Conservation (phyloP, 306 rosid species). For the Prinsepia uniflora region DNA sequence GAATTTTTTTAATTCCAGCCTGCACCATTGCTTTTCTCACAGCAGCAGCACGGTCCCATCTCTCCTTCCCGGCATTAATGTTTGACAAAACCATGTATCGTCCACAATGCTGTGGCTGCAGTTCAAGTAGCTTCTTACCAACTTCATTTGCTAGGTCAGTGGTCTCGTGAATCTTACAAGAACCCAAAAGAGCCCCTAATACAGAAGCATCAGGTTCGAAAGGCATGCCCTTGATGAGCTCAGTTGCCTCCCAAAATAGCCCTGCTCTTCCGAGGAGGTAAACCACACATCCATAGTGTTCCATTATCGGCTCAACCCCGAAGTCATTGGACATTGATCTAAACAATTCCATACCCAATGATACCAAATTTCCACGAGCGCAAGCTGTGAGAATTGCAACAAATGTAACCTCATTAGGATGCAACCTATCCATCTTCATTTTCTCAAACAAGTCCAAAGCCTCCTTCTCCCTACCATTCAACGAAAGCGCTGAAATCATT, state of each 20-base stretch:
- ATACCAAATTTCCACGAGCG: constrained; percentile 54
- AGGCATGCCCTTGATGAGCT: constrained; percentile 55
- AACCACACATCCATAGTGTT: constrained; percentile 68
- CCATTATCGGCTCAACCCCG: constrained; percentile 45
- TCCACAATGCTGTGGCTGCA: constrained; percentile 48
- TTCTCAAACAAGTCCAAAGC: constrained; percentile 55
- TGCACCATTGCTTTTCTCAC: constrained; percentile 51
- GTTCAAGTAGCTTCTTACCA: constrained; percentile 41
- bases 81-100: constrained; percentile 57
- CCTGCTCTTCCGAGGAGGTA: constrained; percentile 85
- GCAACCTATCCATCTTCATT: constrained; percentile 43
- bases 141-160: constrained; percentile 59
- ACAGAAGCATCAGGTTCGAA: constrained; percentile 62
- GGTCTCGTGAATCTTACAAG: constrained; percentile 78
- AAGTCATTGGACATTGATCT: constrained; percentile 42
- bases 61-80: constrained; percentile 55
- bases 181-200: constrained; percentile 62
- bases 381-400: constrained; percentile 70
- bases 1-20: constrained; percentile 58
- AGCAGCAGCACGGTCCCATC: constrained; percentile 70
- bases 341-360: constrained; percentile 54
- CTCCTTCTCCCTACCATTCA: constrained; percentile 61
- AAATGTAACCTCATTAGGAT: constrained; percentile 58
- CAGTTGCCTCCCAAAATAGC: constrained; percentile 57
- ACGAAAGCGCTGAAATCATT: constrained; percentile 66